Evolutionary conservation across 108 stramenopile genomes (phyloP).

Genomic region (Cyclotella atomus): DNA sequence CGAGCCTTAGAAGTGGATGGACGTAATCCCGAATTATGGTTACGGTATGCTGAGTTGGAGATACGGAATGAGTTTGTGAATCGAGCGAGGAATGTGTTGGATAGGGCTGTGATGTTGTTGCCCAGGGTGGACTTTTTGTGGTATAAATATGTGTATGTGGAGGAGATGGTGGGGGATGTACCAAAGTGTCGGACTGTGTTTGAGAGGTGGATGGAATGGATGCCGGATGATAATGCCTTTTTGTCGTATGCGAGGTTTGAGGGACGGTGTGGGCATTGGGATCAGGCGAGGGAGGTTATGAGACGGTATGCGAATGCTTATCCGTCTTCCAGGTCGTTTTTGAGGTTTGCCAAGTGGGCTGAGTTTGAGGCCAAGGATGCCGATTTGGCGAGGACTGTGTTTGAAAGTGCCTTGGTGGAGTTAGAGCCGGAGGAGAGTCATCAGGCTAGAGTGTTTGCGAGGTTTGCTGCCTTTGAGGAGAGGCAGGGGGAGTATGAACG

Average conservation of each 20-base stretch:
- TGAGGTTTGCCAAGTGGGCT: conserved; percentile 98
- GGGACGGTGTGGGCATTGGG: conserved; percentile 76
- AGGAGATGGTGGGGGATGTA: conserved; percentile 96
- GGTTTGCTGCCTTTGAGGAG: conserved; percentile 92
- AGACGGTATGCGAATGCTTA: conserved; percentile 93
- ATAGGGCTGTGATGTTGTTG: conserved; percentile 93
- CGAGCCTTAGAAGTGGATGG: conserved; percentile 96
- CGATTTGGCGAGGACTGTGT: conserved; percentile 91
- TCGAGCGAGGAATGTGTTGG: conserved; percentile 97
- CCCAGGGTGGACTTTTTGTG: conserved; percentile 97
- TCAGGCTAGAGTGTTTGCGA: conserved; percentile 81
- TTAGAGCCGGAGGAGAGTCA: conserved; percentile 89
- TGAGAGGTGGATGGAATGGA: conserved; percentile 99
- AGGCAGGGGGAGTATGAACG: conserved; percentile 98
- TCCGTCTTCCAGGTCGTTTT: conserved; percentile 85
- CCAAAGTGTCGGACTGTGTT: conserved; percentile 94
- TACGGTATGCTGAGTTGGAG: conserved; percentile 98
- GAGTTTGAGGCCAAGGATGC: conserved; percentile 93
- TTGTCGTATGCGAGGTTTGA: conserved; percentile 95
- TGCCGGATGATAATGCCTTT: conserved; percentile 98
- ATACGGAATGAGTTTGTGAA: conserved; percentile 98
- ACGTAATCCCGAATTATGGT: conserved; percentile 90
- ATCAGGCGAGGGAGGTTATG: conserved; percentile 78
- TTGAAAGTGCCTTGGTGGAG: conserved; percentile 93
- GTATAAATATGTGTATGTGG: conserved; percentile 99